These are phyloP conservation scores for Colletotrichum somersetense DNA, from an alignment of 2,329 filamentous ascomycete genomes.

Conservation along the genomic window DNA sequence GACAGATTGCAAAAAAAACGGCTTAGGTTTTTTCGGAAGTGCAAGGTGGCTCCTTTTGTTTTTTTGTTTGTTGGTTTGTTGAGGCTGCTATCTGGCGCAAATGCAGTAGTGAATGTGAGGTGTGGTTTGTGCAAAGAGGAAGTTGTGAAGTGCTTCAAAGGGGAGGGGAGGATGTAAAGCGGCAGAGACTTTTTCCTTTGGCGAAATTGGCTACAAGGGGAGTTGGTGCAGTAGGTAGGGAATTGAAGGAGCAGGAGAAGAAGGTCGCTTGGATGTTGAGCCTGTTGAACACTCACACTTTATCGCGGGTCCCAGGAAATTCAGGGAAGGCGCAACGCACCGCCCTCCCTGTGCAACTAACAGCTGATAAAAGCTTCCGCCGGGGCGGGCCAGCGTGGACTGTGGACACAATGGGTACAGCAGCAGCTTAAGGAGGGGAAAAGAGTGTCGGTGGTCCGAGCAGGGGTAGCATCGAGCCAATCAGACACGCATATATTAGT, in stretches of 20 bases:
- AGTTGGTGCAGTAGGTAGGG: conserved; percentile 8
- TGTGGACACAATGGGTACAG: conserved; percentile 14
- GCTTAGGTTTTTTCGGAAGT: conserved; percentile 20
- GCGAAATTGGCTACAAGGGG: conserved; percentile 15
- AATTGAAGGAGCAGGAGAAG: conserved; percentile 34
- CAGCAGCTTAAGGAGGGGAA: conserved; percentile 24
- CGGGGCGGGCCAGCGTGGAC: conserved; percentile 13
- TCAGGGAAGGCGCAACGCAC: conserved; percentile 21
- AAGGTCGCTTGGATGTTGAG: conserved; percentile 39
- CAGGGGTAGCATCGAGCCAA: conserved; percentile 29
- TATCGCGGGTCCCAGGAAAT: conserved; percentile 37
- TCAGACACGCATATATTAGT: conserved; percentile 34
- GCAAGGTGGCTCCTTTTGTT: conserved; percentile 37
- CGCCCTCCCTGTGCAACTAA: not conserved
- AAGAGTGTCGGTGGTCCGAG: conserved; percentile 30
- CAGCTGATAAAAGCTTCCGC: conserved; percentile 35
- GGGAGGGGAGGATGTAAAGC: not conserved
- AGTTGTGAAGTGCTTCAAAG: not conserved
- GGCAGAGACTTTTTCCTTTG: conserved; percentile 22
- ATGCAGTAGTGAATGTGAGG: conserved; percentile 4
- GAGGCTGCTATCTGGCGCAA: conserved; percentile 2
- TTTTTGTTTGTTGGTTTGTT: conserved; percentile 21
- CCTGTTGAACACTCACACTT: conserved; percentile 22
- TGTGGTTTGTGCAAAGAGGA: not conserved
- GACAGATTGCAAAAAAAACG: conserved; percentile 36